These are phyloP conservation scores for Hebeloma cylindrosporum DNA, from an alignment of 768 basidiomycete genomes.

Conservation along the genomic window DNA sequence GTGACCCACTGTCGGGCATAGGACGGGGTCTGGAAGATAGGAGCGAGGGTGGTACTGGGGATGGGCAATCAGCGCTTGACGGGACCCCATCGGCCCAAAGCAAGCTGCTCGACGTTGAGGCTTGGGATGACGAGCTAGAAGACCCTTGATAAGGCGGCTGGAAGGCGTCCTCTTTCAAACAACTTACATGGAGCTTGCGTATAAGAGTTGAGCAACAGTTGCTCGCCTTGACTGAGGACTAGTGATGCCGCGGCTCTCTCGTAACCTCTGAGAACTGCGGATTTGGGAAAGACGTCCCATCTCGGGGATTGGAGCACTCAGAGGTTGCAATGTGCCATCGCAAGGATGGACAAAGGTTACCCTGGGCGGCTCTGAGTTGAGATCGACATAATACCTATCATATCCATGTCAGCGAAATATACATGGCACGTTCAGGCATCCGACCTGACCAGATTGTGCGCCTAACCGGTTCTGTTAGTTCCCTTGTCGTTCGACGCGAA, in stretches of 20 bases:
- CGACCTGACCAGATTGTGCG: conserved; percentile 24
- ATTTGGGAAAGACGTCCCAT: conserved; percentile 7
- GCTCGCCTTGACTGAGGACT: conserved; percentile 17
- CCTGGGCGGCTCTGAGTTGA: conserved; percentile 23
- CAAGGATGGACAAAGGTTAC: conserved; percentile 25
- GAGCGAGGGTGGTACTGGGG: too few species aligned
- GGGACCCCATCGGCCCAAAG: too few species aligned
- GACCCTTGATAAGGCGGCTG: conserved; percentile 6
- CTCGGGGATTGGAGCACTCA: conserved; percentile 14
- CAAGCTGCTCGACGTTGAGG: too few species aligned
- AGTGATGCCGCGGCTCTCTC: conserved; percentile 14
- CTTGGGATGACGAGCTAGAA: conserved; percentile 7
- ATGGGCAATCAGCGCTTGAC: too few species aligned
- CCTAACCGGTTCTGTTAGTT: too few species aligned
- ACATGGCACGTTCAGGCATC: neutral
- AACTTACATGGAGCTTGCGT: conserved; percentile 21
- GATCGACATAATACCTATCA: conserved; percentile 30
- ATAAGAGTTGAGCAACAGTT: conserved; percentile 27
- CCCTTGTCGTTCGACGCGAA: too few species aligned
- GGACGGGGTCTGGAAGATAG: too few species aligned
- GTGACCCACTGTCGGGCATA: conserved; percentile 23
- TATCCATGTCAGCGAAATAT: too few species aligned
- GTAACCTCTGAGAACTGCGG: conserved; percentile 10
- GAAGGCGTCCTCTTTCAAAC: conserved; percentile 1
- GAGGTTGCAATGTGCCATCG: conserved; percentile 18